These are phyloP conservation scores for Stagonosporopsis chrysanthemi DNA, from an alignment of 2,329 filamentous ascomycete genomes.

Conservation along the genomic window DNA sequence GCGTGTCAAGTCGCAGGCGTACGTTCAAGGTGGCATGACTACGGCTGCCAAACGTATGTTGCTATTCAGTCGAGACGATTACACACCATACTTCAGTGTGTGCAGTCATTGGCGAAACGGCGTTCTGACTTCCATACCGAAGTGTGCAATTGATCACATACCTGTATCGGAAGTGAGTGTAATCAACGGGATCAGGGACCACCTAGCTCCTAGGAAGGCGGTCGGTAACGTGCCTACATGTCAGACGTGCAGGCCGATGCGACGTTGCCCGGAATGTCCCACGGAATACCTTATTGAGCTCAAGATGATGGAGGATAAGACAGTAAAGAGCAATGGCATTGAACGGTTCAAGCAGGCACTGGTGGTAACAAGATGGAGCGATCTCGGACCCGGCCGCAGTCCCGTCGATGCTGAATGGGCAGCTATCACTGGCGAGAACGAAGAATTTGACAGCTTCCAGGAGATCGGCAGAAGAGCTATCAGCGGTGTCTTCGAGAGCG, in stretches of 20 bases:
- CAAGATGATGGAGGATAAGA: conserved; percentile 64
- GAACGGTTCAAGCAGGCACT: conserved; percentile 66
- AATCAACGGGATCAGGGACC: conserved; percentile 50
- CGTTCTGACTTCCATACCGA: conserved; percentile 65
- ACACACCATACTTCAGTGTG: conserved; percentile 67
- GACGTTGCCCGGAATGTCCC: conserved; percentile 68
- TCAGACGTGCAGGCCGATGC: conserved; percentile 64
- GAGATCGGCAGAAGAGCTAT: conserved; percentile 63
- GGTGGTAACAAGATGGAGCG: conserved; percentile 68
- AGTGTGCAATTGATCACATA: conserved; percentile 67
- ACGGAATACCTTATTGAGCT: conserved; percentile 69
- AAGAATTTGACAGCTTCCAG: conserved; percentile 62
- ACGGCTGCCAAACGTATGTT: conserved; percentile 62
- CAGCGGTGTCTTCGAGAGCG: conserved; percentile 66
- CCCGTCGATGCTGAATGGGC: conserved; percentile 61
- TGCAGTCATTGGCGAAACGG: conserved; percentile 70
- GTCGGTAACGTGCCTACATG: conserved; percentile 62
- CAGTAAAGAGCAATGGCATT: conserved; percentile 46
- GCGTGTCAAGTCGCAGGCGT: conserved; percentile 63
- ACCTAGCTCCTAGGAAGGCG: conserved; percentile 38
- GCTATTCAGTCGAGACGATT: conserved; percentile 67
- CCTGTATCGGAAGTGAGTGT: conserved; percentile 56
- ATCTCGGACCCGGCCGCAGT: conserved; percentile 62
- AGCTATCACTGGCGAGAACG: conserved; percentile 54
- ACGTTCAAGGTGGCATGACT: conserved; percentile 60